phyloP scores from a whole-genome alignment of 345 rosid genomes.

The Aquilaria sinensis region DNA sequence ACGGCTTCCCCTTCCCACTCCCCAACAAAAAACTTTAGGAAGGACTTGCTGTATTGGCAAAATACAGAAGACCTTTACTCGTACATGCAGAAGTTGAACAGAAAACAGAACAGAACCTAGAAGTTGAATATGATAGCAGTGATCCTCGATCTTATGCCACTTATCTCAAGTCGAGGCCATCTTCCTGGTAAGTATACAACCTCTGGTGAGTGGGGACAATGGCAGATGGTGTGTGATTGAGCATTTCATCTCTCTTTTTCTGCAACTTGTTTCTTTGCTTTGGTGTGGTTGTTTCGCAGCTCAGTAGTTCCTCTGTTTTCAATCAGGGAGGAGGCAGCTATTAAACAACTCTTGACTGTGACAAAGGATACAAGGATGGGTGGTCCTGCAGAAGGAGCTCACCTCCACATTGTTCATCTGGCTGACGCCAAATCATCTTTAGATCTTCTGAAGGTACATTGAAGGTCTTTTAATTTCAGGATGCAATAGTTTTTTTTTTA shows the following conservation, averaged over 20 bases:
- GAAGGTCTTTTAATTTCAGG: too few species aligned
- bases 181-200: conserved; percentile 48
- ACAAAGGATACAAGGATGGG: conserved; percentile 63
- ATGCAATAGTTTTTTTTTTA: neutral
- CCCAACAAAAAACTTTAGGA: conserved; percentile 33
- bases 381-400: conserved; percentile 86
- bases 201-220: too few species aligned
- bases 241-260: neutral
- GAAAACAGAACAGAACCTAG: conserved; percentile 22
- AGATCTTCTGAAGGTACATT: conserved; percentile 64
- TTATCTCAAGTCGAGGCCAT: conserved; percentile 81
- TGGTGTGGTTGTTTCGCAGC: neutral
- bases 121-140: conserved; percentile 28
- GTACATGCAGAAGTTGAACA: conserved; percentile 81
- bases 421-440: conserved; percentile 81
- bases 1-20: conserved; percentile 11
- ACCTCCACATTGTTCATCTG: conserved; percentile 90
- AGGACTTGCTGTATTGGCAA: conserved; percentile 74
- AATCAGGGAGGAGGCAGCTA: conserved; percentile 90
- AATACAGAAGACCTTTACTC: conserved; percentile 79
- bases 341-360: conserved; percentile 57
- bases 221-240: too few species aligned
- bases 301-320: conserved; percentile 4
- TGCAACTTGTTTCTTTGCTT: neutral
- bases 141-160: conserved; percentile 67